A percentile compares a stretch with the other conserved stretches of the same genome.
Conservation (phyloP, 306 rosid species). For the Vigna unguiculata region DNA sequence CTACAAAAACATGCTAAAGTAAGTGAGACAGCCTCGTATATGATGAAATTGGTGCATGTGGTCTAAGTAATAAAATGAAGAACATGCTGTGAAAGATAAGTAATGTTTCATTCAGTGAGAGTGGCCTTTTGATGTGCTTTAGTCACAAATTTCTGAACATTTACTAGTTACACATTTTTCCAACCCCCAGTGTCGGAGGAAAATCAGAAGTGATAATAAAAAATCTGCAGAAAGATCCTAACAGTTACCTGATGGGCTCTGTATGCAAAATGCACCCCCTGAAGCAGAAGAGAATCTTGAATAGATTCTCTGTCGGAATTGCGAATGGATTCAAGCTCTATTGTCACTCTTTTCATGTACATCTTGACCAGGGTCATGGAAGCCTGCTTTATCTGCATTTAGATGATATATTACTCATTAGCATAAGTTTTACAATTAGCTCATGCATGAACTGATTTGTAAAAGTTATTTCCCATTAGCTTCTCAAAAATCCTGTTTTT, state of each 20-base stretch:
- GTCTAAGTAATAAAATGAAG: background rate
- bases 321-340: slow-evolving; percentile 72
- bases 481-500: too few species aligned
- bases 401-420: slow-evolving; percentile 22
- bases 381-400: slow-evolving; percentile 79
- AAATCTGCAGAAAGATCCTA: slow-evolving; percentile 19
- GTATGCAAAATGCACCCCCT: slow-evolving; percentile 84
- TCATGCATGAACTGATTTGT: too few species aligned
- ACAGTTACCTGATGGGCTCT: slow-evolving; percentile 83
- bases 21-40: background rate
- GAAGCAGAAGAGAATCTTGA: slow-evolving; percentile 94
- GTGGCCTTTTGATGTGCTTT: background rate
- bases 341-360: slow-evolving; percentile 86
- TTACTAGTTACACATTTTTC: slow-evolving; percentile 1
- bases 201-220: slow-evolving; percentile 13
- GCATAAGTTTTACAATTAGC: slow-evolving; percentile 31
- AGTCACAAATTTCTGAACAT: background rate
- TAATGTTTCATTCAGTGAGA: background rate
- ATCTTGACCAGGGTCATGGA: slow-evolving; percentile 82
- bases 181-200: background rate
- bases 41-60: background rate
- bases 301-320: slow-evolving; percentile 76
- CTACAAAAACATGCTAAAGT: slow-evolving; percentile 53
- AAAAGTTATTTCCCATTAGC: too few species aligned
- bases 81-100: background rate